Percentiles rank a stretch among this genome's conserved stretches.
These are phyloP conservation scores for Suillus variegatus DNA, from an alignment of 768 basidiomycete genomes.

Conservation along the genomic window DNA sequence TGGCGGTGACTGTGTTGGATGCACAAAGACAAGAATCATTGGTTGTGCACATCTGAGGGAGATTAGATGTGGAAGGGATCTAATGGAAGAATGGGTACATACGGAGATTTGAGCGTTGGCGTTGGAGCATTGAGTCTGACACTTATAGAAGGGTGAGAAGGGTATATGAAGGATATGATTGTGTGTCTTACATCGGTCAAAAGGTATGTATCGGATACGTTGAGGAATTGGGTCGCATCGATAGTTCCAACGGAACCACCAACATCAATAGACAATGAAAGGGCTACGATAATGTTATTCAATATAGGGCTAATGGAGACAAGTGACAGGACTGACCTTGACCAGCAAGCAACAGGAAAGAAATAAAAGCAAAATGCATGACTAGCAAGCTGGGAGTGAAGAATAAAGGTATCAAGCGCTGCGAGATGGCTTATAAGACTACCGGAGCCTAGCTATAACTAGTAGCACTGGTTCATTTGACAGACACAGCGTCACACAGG, in stretches of 20 bases:
- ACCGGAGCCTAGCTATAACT: neutral
- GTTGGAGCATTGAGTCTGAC: slow-evolving; percentile 27
- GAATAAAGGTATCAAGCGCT: slow-evolving; percentile 10
- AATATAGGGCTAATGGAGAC: neutral
- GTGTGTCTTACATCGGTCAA: slow-evolving; percentile 27
- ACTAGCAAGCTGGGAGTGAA: slow-evolving; percentile 20
- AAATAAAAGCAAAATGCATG: slow-evolving; percentile 33
- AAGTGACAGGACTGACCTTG: slow-evolving; percentile 48
- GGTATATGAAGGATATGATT: slow-evolving; percentile 9
- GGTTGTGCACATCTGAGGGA: slow-evolving; percentile 45
- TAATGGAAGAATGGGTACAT: slow-evolving; percentile 6
- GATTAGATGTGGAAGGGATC: slow-evolving; percentile 9
- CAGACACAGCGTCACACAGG: neutral
- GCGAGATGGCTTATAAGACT: too few relatives aligned
- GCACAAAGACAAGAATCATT: slow-evolving; percentile 58
- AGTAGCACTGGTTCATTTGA: slow-evolving; percentile 1
- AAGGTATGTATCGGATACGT: slow-evolving; percentile 34
- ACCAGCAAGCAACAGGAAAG: slow-evolving; percentile 49
- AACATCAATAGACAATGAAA: slow-evolving; percentile 53
- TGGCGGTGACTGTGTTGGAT: slow-evolving; percentile 37
- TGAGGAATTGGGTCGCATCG: slow-evolving; percentile 46
- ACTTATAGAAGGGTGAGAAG: slow-evolving; percentile 30
- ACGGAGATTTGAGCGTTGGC: slow-evolving; percentile 28
- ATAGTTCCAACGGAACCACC: slow-evolving; percentile 38
- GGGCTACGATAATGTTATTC: slow-evolving; percentile 22